phyloP scores from a whole-genome alignment of 2,329 filamentous ascomycete genomes.

The Tolypocladium cylindrosporum region DNA sequence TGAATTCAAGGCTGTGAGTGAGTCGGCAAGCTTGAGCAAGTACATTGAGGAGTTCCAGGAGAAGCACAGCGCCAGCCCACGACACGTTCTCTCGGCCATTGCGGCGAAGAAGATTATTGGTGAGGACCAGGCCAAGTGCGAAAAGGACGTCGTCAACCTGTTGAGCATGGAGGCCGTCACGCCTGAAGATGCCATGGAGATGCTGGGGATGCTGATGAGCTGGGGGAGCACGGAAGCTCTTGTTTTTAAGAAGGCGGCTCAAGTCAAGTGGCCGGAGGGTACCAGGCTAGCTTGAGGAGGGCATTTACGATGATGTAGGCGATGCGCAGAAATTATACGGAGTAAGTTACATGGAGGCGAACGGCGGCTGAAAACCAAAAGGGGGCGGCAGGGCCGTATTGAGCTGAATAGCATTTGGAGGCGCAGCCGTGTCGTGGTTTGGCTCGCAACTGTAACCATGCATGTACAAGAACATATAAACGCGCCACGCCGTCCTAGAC shows the following conservation, averaged over 20 bases:
- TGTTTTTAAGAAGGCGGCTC: constrained; percentile 37
- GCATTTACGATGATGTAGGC: neutral
- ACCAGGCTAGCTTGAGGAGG: constrained; percentile 29
- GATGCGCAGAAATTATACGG: neutral
- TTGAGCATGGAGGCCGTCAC: constrained; percentile 40
- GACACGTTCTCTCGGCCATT: constrained; percentile 55
- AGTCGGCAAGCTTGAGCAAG: constrained; percentile 46
- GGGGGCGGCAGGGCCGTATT: neutral
- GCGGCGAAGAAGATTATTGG: constrained; percentile 49
- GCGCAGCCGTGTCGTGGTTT: neutral
- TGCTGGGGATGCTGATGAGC: constrained; percentile 29
- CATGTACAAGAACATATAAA: neutral
- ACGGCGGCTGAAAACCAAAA: neutral
- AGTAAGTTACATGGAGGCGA: neutral
- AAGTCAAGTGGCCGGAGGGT: constrained; percentile 39
- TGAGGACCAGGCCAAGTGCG: constrained; percentile 43
- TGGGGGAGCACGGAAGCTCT: constrained; percentile 41
- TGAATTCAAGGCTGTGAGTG: constrained; percentile 52
- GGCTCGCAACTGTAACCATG: neutral
- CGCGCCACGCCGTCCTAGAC: neutral
- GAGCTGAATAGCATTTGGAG: constrained; percentile 1
- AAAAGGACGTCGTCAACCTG: constrained; percentile 52
- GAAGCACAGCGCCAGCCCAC: constrained; percentile 50
- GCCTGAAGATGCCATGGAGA: constrained; percentile 44
- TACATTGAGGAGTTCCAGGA: constrained; percentile 58